Conservation (phyloP, 192 early-diverging fungal genomes). For the Spizellomyces punctatus region DNA sequence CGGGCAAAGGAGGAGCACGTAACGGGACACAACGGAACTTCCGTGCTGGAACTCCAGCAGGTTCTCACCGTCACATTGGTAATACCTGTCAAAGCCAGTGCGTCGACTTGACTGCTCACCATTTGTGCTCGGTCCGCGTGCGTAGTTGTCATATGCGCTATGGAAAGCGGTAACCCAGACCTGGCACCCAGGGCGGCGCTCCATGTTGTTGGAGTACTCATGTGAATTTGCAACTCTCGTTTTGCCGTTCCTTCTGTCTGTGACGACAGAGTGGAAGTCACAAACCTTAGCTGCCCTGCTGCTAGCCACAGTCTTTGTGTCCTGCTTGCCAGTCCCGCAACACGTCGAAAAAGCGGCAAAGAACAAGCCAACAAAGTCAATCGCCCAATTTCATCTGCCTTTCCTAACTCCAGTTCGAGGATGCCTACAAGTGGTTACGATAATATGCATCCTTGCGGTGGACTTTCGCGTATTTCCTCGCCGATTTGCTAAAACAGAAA, state of each 20-base stretch:
- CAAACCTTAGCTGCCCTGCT: constrained; percentile 1
- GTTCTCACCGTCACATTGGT: constrained; percentile 36
- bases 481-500: constrained; percentile 88
- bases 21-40: constrained; percentile 41
- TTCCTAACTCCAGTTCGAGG: constrained; percentile 33
- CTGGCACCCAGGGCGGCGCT: background rate
- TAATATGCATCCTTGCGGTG: constrained; percentile 85
- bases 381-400: constrained; percentile 3
- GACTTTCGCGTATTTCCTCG: constrained; percentile 93
- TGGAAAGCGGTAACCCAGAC: constrained; percentile 13
- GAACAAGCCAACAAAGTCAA: constrained; percentile 5
- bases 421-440: constrained; percentile 47
- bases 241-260: constrained; percentile 30
- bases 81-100: constrained; percentile 5
- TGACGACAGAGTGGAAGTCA: constrained; percentile 6
- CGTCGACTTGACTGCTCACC: constrained; percentile 2
- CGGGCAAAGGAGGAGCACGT: constrained; percentile 48
- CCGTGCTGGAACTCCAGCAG: constrained; percentile 33
- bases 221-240: constrained; percentile 30
- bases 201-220: background rate
- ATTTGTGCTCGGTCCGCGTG: background rate
- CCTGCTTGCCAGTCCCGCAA: background rate
- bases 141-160: constrained; percentile 33
- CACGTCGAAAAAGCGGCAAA: constrained; percentile 6
- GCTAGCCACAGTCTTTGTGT: constrained; percentile 5